Evolutionary conservation across 163 green algal species (phyloP).

Genomic region (Scenedesmus sp.): DNA sequence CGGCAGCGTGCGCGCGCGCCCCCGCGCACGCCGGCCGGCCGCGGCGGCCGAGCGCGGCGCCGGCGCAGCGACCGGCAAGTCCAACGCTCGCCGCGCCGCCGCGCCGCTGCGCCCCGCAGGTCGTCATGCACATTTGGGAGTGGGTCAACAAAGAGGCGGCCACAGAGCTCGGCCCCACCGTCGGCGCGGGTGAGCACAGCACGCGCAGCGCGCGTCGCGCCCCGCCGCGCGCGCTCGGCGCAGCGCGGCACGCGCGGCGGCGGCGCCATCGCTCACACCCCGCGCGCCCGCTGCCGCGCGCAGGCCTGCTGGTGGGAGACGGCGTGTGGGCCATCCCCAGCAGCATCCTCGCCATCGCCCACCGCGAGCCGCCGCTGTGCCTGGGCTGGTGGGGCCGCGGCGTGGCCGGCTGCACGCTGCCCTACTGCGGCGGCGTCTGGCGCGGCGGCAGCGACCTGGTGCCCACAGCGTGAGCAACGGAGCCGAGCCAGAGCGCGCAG

Average conservation of each 20-base stretch:
- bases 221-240: no score
- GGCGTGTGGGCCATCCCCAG: conserved; percentile 44
- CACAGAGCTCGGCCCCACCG: conserved; percentile 5
- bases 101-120: no score
- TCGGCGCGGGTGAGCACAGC: conserved; percentile 8
- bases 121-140: conserved; percentile 35
- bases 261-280: background rate
- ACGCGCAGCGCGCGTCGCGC: no score
- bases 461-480: background rate
- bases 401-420: background rate
- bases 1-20: no score
- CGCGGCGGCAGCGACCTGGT: background rate
- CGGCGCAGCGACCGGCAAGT: no score
- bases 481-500: background rate
- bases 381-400: conserved; percentile 35
- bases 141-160: background rate
- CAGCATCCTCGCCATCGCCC: conserved; percentile 38
- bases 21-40: no score
- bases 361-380: conserved; percentile 32
- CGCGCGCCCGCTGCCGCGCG: background rate
- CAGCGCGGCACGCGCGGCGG: no score
- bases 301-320: conserved; percentile 41
- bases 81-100: no score
- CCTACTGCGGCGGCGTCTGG: background rate
- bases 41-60: no score